phyloP scores from a whole-genome alignment of 1,284 basidiomycete species.

The Ceratobasidium sp. region DNA sequence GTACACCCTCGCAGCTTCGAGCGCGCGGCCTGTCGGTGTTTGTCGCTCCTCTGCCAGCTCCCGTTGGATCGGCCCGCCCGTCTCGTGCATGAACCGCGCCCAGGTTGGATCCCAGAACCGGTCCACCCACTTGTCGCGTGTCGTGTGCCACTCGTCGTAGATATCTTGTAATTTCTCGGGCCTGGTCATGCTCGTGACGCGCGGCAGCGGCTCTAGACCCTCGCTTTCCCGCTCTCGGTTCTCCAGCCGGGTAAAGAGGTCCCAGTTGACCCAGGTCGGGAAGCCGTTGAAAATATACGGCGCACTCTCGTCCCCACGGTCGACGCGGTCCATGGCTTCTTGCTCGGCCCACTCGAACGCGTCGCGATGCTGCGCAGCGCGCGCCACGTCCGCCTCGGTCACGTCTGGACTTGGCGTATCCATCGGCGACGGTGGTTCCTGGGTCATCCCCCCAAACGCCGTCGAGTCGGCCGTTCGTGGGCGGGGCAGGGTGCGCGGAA shows the following conservation, averaged over 20 bases:
- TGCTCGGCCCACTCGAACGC: constrained; percentile 41
- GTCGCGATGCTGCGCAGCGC: constrained; percentile 34
- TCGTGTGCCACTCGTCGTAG: constrained; percentile 26
- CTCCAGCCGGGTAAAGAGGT: constrained; percentile 36
- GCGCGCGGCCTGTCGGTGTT: constrained; percentile 5
- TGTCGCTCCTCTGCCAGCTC: constrained; percentile 25
- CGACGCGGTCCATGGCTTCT: constrained; percentile 9
- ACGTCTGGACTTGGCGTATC: constrained; percentile 11
- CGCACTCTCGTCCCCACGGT: constrained; percentile 5
- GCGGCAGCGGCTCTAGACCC: neutral
- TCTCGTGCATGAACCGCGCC: constrained; percentile 28
- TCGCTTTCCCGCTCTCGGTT: neutral
- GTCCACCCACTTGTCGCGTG: constrained; percentile 40
- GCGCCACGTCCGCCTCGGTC: constrained; percentile 30
- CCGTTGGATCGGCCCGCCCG: constrained; percentile 24
- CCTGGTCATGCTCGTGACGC: constrained; percentile 20
- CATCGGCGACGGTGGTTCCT: neutral
- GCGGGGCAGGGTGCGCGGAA: constrained; percentile 25
- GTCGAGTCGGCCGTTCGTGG: constrained; percentile 33
- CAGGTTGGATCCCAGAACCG: constrained; percentile 31
- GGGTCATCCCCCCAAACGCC: neutral
- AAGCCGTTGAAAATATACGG: constrained; percentile 39
- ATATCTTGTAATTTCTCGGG: constrained; percentile 25
- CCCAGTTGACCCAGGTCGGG: constrained; percentile 43
- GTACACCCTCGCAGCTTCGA: constrained; percentile 39